Conservation (phyloP, 495 filamentous ascomycete genomes). For the Annulohypoxylon moriforme region DNA sequence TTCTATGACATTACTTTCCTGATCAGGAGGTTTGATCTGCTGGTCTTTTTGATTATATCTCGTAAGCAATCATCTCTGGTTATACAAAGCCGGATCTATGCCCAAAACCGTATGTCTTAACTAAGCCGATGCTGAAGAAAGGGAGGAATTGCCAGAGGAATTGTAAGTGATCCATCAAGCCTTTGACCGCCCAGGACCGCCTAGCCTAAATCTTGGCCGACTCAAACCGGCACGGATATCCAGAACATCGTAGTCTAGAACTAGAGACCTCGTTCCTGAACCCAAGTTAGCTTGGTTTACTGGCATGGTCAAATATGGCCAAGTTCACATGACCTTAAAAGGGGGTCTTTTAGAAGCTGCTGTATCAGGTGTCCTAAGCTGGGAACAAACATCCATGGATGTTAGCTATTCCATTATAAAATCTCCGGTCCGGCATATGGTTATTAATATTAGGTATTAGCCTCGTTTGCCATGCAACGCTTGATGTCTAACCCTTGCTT, state of each 20-base stretch:
- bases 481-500: conserved; percentile 24
- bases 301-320: conserved; percentile 1
- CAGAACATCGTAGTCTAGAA: not conserved
- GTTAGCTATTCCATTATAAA: conserved; percentile 1
- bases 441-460: conserved; percentile 41
- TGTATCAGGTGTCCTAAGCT: conserved; percentile 7
- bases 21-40: conserved; percentile 5
- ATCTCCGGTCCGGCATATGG: conserved; percentile 5
- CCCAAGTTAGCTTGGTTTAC: conserved; percentile 11
- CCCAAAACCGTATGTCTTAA: not conserved
- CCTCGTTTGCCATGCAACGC: conserved; percentile 33
- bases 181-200: conserved; percentile 37
- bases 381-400: conserved; percentile 20
- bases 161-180: not conserved
- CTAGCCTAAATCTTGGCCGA: conserved; percentile 15
- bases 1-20: not conserved
- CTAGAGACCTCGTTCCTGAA: conserved; percentile 6
- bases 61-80: not conserved
- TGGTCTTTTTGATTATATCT: not conserved
- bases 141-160: not conserved
- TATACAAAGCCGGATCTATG: not conserved
- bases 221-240: conserved; percentile 15
- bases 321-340: conserved; percentile 30
- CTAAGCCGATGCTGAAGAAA: conserved; percentile 3
- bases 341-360: conserved; percentile 4